A percentile compares a stretch with the other conserved stretches of the same genome.
Conservation (phyloP, 306 rosid species). For the Cucurbita moschata region DNA sequence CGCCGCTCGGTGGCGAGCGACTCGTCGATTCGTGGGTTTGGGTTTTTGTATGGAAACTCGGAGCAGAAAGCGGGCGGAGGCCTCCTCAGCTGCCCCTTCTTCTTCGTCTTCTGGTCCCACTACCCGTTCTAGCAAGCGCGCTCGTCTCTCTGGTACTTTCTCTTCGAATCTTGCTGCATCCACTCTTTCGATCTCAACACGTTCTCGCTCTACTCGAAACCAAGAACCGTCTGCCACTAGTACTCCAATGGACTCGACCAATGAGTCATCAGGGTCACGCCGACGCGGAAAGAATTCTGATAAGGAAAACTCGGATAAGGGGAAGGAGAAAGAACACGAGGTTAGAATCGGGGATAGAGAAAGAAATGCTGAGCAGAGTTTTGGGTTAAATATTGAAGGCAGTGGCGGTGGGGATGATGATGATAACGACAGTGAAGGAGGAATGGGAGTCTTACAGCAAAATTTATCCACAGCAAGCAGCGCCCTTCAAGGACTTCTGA, state of each 20-base stretch:
- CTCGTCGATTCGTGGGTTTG: conserved; percentile 52
- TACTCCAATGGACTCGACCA: conserved; percentile 60
- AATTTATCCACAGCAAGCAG: conserved; percentile 87
- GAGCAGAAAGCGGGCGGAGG: conserved; percentile 99
- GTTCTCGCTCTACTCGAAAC: conserved; percentile 50
- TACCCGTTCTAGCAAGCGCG: conserved; percentile 69
- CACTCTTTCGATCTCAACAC: conserved; percentile 34
- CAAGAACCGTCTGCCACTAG: conserved; percentile 25
- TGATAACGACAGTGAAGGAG: conserved; percentile 83
- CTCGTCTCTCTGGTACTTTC: conserved; percentile 43
- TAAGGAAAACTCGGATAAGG: conserved; percentile 56
- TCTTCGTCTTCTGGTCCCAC: conserved; percentile 64
- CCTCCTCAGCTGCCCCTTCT: conserved; percentile 99
- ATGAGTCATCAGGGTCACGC: conserved; percentile 84
- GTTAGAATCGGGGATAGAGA: conserved; percentile 69
- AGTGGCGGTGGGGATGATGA: conserved; percentile 51
- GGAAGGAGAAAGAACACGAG: conserved; percentile 87
- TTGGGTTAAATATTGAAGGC: conserved; percentile 51
- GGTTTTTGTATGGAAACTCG: conserved; percentile 99
- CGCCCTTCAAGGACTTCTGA: conserved; percentile 90
- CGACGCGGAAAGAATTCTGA: conserved; percentile 59
- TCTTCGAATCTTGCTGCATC: conserved; percentile 14
- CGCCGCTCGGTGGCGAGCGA: conserved; percentile 80
- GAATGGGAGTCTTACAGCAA: conserved; percentile 59
- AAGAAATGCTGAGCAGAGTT: conserved; percentile 29